These are phyloP conservation scores for Thelephora ganbajun DNA, from an alignment of 768 basidiomycete species.

Conservation along the genomic window DNA sequence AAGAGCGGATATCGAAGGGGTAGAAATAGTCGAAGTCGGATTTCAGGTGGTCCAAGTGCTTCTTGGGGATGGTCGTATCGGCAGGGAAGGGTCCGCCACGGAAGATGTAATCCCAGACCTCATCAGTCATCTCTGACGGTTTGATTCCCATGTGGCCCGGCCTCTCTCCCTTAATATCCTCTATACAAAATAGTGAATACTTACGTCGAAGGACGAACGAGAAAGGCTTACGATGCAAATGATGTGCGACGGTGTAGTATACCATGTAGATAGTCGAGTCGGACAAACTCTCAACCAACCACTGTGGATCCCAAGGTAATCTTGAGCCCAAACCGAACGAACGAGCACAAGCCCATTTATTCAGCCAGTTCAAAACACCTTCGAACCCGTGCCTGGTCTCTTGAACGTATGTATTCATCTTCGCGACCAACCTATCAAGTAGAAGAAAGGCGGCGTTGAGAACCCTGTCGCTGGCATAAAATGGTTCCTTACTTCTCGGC, in stretches of 20 bases:
- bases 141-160: constrained; percentile 77
- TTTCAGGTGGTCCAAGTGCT: constrained; percentile 75
- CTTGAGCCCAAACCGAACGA: constrained; percentile 93
- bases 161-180: constrained; percentile 62
- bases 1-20: constrained; percentile 95
- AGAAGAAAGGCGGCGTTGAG: constrained; percentile 5
- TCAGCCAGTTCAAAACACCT: constrained; percentile 86
- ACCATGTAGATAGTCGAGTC: constrained; percentile 99
- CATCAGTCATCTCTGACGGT: constrained; percentile 91
- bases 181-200: constrained; percentile 20
- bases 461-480: neutral
- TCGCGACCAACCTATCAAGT: constrained; percentile 60
- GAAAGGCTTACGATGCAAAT: constrained; percentile 64
- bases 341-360: constrained; percentile 98
- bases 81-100: constrained; percentile 65
- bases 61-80: constrained; percentile 46
- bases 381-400: constrained; percentile 93
- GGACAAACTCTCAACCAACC: constrained; percentile 91
- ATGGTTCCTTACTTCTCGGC: constrained; percentile 57
- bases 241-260: constrained; percentile 89
- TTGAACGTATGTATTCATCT: constrained; percentile 82
- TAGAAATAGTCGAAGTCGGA: constrained; percentile 95
- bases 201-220: neutral
- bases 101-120: constrained; percentile 93
- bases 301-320: constrained; percentile 92